These are phyloP conservation scores for Aechmea fasciata DNA, from an alignment of 176 grass and related monocot species.

Conservation along the genomic window DNA sequence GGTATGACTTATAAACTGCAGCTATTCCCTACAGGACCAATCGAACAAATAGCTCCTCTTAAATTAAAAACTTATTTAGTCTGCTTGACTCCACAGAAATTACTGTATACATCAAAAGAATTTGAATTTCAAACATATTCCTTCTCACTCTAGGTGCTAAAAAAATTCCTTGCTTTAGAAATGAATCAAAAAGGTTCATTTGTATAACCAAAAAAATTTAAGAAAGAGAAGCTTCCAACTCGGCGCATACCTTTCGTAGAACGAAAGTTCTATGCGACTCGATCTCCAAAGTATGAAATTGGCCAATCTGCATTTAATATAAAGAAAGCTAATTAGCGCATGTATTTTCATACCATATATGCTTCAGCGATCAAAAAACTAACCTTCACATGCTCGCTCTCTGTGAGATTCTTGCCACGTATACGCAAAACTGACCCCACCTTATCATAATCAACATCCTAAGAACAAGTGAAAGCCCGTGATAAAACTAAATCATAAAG, in stretches of 20 bases:
- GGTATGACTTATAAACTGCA: too few species aligned
- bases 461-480: constrained; percentile 14
- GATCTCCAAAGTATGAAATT: constrained; percentile 90
- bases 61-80: too few species aligned
- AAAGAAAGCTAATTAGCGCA: constrained; percentile 3
- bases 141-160: too few species aligned
- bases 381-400: constrained; percentile 84
- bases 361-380: constrained; percentile 14
- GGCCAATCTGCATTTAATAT: constrained; percentile 53
- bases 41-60: too few species aligned
- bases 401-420: constrained; percentile 84
- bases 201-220: neutral
- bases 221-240: constrained; percentile 8
- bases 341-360: neutral
- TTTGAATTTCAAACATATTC: neutral
- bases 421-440: constrained; percentile 69
- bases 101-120: neutral
- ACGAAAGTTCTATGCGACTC: constrained; percentile 70
- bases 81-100: too few species aligned
- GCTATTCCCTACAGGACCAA: too few species aligned
- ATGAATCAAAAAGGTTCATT: neutral
- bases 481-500: neutral
- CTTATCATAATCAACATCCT: constrained; percentile 94
- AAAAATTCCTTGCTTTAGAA: too few species aligned
- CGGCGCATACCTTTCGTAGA: constrained; percentile 56